Evolutionary conservation across 345 rosid species (phyloP), one percentile per base, ranked within the genome.

Genomic region (Linum trigynum): DNA sequence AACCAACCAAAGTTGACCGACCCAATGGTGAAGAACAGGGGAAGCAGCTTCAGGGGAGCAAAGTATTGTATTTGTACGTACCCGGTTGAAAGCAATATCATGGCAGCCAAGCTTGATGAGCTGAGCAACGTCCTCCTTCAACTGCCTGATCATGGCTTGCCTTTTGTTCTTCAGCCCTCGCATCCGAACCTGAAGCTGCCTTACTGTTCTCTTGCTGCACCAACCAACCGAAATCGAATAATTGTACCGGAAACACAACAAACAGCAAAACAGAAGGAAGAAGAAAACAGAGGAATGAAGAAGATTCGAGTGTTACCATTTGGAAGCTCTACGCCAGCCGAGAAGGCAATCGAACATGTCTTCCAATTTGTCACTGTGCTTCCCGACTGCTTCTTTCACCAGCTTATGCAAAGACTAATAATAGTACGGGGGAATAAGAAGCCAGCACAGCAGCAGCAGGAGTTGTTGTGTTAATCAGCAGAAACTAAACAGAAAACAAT

Each of bases 241-340:
- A 23, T 23, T 0, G 17, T 9, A 39, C 50, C 32, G 11, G 2
- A 59, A 0, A 50, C 1, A 39, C 1, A 50, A 63, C 36, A 38
- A 23, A 17, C 7, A n/a, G 9, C 12, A 61, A 17, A 67, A 71
- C 5, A 59, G 38, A 39, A 48, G 7, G 7, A 55, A 62, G 7
- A 41, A 38, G 42, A 51, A 55, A 17, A 1, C 39, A n/a, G 32
- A 56, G 9, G 12, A 57, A 7, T 16, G 3, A 14, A 23, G 38
- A 38, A 17, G 1, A 17, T 38, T 17, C 10, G 9, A 36, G 32
- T 7, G 60, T 37, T 67, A 88, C 95, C 95, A 90, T 69, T 80
- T 88, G 3, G 96, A 85, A 84, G 96, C 96, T 67, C 80, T 87
- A 50, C 84, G 56, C 98, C 98, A 88, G 36, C 83, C 81, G 59